Base-by-base conservation (phyloP, 371 early-diverging fungal species). In the Rhizomucor miehei region DNA sequence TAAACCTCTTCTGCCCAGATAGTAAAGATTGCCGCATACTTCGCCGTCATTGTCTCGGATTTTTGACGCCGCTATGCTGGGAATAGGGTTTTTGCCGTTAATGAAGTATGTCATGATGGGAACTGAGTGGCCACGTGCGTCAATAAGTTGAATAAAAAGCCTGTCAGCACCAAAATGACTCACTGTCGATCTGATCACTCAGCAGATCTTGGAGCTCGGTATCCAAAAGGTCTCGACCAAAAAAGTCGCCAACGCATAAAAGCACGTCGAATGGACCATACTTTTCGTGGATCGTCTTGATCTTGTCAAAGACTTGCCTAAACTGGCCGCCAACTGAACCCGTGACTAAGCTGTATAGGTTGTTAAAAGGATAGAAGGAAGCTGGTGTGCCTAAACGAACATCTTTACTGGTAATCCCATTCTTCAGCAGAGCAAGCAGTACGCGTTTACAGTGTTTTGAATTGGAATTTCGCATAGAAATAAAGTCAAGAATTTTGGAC, bases 211-310 rank as follows among this genome's bases (percentile, higher is more conserved):
- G 65, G 35, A 84, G 66, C n/a, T 65, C 63, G 23, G 66, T 66
- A 20, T 66, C 73, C 14, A 71, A 59, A 0, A 61, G 65, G 5
- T 78, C 74, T 20, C 71, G 44, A 10, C 67, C 77, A 66, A 92
- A 92, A 46, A 95, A 86, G 73, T 93, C 88, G 40, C 95, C 95
- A 0, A 81, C 75, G 41, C 89, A 83, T 6, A 95, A 71, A 35
- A 89, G 69, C 16, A 90, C 63, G 44, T 89, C 89, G 61, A 95
- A 95, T 8, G 95, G 93, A 0, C 93, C 93, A 56, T 88, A 80
- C 63, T 93, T 93, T 20, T 73, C 62, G 66, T 93, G 78, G 54
- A 93, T 81, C 34, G 86, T 77, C 23, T 80, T 77, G 54, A 87
- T 78, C 65, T 90, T 92, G 35, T 73, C 52, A 48, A 91, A 85